Percentiles rank a stretch among this genome's conserved stretches.
Evolutionary conservation across 805 yeast genomes (phyloP).

Genomic region (Starmerella floris): DNA sequence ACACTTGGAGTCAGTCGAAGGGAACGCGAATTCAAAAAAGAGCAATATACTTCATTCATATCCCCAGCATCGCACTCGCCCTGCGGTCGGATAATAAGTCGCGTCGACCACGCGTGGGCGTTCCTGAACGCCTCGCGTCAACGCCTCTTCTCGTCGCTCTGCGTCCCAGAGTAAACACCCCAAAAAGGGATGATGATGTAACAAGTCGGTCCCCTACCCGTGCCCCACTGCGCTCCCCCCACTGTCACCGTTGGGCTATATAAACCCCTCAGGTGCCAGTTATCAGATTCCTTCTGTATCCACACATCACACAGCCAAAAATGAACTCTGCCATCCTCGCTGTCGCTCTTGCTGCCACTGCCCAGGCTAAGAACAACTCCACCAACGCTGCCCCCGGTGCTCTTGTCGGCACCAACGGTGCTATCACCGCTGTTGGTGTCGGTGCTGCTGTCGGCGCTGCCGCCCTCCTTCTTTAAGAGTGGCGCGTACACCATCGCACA

Average conservation of each 20-base stretch:
- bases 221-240: no score
- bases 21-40: no score
- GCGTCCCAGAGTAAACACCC: neutral
- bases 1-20: no score
- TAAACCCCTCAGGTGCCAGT: no score
- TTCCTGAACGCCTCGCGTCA: no score
- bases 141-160: no score
- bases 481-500: neutral
- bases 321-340: conserved; percentile 10
- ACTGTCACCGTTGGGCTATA: no score
- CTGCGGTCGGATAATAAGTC: no score
- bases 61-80: no score
- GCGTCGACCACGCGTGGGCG: no score
- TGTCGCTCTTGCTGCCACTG: conserved; percentile 8
- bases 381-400: conserved; percentile 4
- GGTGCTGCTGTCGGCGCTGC: conserved; percentile 21
- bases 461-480: conserved; percentile 16
- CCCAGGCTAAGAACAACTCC: conserved; percentile 3
- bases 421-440: conserved; percentile 16
- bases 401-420: conserved; percentile 8
- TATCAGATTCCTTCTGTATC: neutral
- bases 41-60: no score
- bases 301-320: neutral
- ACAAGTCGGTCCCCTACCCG: no score
- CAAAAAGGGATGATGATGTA: neutral